Conservation (phyloP, 139 green algal genomes). For the Pleodorina starrii region DNA sequence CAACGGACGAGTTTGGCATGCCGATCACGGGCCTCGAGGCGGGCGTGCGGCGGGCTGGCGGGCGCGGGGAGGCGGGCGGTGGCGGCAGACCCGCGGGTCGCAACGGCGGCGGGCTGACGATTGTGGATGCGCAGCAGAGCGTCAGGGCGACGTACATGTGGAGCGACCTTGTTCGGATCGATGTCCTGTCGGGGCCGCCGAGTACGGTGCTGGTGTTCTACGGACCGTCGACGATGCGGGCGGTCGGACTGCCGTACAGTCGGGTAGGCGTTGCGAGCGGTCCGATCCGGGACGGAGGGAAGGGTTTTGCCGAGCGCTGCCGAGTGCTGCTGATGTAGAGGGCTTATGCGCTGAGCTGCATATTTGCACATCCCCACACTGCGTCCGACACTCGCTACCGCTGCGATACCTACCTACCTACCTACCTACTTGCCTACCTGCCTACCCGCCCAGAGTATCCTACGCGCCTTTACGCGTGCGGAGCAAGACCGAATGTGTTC, state of each 20-base stretch:
- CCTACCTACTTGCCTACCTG: too few relatives aligned
- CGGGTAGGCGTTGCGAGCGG: constrained; percentile 5
- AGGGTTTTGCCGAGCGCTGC: too few relatives aligned
- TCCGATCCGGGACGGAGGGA: too few relatives aligned
- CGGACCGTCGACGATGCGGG: constrained; percentile 55
- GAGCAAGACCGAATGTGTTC: too few relatives aligned
- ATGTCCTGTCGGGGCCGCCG: constrained; percentile 75
- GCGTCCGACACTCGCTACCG: too few relatives aligned
- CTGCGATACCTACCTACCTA: too few relatives aligned
- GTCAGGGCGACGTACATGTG: constrained; percentile 75
- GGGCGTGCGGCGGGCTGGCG: neutral
- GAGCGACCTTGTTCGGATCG: constrained; percentile 80
- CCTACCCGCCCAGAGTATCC: too few relatives aligned
- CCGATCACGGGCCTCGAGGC: constrained; percentile 16
- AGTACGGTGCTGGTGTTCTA: constrained; percentile 76
- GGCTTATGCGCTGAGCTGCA: too few relatives aligned
- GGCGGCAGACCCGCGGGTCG: neutral
- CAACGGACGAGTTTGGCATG: constrained; percentile 36
- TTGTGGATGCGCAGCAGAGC: too few relatives aligned
- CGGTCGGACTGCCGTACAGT: constrained; percentile 45
- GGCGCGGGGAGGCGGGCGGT: neutral
- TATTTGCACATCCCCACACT: too few relatives aligned
- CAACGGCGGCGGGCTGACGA: neutral
- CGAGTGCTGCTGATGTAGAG: too few relatives aligned
- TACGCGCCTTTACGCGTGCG: too few relatives aligned